Conservation (phyloP, 352 stramenopile species). For the Phytophthora cajani region DNA sequence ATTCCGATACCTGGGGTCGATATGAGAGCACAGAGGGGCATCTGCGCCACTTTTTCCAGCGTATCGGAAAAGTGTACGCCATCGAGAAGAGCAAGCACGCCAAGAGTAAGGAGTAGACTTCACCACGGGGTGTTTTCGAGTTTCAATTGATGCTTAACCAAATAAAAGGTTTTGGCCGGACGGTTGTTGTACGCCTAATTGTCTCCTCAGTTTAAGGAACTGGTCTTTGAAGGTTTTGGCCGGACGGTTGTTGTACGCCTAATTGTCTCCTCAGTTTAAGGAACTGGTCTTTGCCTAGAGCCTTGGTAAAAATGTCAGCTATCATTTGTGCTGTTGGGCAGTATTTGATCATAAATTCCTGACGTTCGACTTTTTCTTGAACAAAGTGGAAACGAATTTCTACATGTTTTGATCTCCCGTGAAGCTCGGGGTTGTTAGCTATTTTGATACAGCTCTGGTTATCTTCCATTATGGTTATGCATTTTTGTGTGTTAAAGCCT, state of each 20-base stretch:
- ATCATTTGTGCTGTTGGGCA: not conserved
- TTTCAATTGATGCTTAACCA: too few species aligned
- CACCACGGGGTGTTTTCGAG: too few species aligned
- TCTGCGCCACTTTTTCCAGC: too few species aligned
- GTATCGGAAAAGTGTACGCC: too few species aligned
- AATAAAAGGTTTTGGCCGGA: too few species aligned
- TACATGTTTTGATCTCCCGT: not conserved
- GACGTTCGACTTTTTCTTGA: not conserved
- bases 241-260: not conserved
- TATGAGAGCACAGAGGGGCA: too few species aligned
- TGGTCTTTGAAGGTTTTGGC: not conserved
- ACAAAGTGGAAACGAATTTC: not conserved
- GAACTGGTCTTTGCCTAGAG: not conserved
- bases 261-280: not conserved
- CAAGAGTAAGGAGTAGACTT: too few species aligned
- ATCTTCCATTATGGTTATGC: not conserved
- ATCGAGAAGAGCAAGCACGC: too few species aligned
- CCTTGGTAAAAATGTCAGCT: not conserved
- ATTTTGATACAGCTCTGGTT: not conserved
- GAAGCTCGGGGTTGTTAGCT: not conserved
- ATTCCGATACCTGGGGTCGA: too few species aligned
- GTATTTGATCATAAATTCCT: constrained; percentile 1
- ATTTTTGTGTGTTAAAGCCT: not conserved
- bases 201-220: too few species aligned
- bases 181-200: too few species aligned